Percentiles rank a stretch among this genome's conserved stretches.
phyloP scores from a whole-genome alignment of 2,329 filamentous ascomycete species.

The Aureobasidium sp. region DNA sequence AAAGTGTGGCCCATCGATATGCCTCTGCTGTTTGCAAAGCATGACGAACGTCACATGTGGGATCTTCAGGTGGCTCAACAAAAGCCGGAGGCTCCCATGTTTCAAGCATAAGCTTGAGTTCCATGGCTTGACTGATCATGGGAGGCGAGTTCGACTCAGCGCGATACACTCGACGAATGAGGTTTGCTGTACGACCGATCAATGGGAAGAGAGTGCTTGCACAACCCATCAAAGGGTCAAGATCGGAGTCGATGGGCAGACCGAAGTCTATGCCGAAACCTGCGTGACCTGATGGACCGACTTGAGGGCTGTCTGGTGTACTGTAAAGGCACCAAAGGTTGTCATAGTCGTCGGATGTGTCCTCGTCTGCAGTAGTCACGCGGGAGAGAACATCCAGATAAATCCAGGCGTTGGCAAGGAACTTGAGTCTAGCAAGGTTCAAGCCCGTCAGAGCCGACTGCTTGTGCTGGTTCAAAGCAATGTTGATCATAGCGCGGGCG shows the following conservation, averaged over 20 bases:
- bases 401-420: slow-evolving; percentile 62
- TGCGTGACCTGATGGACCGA: slow-evolving; percentile 4
- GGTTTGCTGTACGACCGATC: slow-evolving; percentile 55
- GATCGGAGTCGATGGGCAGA: slow-evolving; percentile 38
- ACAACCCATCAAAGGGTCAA: slow-evolving; percentile 66
- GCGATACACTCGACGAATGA: slow-evolving; percentile 53
- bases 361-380: slow-evolving; percentile 53
- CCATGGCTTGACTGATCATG: slow-evolving; percentile 53
- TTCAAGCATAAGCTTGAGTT: slow-evolving; percentile 52
- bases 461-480: slow-evolving; percentile 44
- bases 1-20: slow-evolving; percentile 56
- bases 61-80: slow-evolving; percentile 56
- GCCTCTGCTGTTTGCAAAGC: slow-evolving; percentile 58
- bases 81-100: slow-evolving; percentile 50
- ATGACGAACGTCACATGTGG: slow-evolving; percentile 52
- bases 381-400: slow-evolving; percentile 67
- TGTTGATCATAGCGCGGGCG: slow-evolving; percentile 54
- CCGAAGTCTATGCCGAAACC: slow-evolving; percentile 31
- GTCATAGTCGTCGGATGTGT: slow-evolving; percentile 47
- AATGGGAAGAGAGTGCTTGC: slow-evolving; percentile 59
- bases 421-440: slow-evolving; percentile 49
- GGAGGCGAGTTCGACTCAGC: slow-evolving; percentile 48
- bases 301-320: slow-evolving; percentile 9
- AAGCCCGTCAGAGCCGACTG: slow-evolving; percentile 32
- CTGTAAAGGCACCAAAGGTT: slow-evolving; percentile 28